A percentile compares a stretch with the other conserved stretches of the same genome.
Conservation (phyloP, 2,329 filamentous ascomycete genomes). For the Xylariaceae sp. region DNA sequence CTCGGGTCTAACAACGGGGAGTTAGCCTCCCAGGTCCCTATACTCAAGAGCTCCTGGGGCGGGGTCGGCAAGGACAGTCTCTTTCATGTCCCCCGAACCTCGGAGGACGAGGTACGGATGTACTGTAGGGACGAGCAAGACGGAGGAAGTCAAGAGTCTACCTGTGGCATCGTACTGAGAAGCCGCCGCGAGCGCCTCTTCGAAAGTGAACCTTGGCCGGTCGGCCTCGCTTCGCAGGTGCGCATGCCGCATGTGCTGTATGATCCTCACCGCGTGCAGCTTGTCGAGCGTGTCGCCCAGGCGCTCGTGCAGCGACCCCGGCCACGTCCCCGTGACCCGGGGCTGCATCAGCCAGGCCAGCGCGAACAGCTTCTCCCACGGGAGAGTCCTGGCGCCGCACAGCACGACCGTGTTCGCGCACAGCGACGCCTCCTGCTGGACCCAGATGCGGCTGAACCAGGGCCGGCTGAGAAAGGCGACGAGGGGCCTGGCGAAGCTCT, state of each 20-base stretch:
- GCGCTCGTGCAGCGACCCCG: slow-evolving; percentile 8
- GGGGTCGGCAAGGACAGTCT: no score
- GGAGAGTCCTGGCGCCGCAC: slow-evolving; percentile 9
- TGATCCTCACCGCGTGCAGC: slow-evolving; percentile 12
- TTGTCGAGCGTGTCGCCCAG: slow-evolving; percentile 12
- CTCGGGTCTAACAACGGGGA: slow-evolving; percentile 8
- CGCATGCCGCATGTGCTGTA: slow-evolving; percentile 11
- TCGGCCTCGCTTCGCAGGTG: slow-evolving; percentile 9
- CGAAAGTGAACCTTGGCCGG: slow-evolving; percentile 3
- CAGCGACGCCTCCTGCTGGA: slow-evolving; percentile 17
- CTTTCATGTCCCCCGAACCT: no score
- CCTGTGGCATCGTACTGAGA: slow-evolving; percentile 8
- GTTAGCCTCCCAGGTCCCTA: no score
- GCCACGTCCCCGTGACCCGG: slow-evolving; percentile 12
- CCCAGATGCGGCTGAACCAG: slow-evolving; percentile 19
- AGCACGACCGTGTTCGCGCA: slow-evolving; percentile 7
- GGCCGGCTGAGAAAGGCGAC: slow-evolving; percentile 15
- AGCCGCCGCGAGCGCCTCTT: slow-evolving; percentile 5
- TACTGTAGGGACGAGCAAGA: no score
- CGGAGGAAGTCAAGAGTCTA: background rate
- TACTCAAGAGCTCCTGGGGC: no score
- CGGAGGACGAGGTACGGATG: no score
- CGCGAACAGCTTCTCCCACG: slow-evolving; percentile 16
- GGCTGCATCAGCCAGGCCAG: slow-evolving; percentile 17
- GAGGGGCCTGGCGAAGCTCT: slow-evolving; percentile 8